Conservation (phyloP, 2,329 filamentous ascomycete species). For the Nigrospora osmanthi region DNA sequence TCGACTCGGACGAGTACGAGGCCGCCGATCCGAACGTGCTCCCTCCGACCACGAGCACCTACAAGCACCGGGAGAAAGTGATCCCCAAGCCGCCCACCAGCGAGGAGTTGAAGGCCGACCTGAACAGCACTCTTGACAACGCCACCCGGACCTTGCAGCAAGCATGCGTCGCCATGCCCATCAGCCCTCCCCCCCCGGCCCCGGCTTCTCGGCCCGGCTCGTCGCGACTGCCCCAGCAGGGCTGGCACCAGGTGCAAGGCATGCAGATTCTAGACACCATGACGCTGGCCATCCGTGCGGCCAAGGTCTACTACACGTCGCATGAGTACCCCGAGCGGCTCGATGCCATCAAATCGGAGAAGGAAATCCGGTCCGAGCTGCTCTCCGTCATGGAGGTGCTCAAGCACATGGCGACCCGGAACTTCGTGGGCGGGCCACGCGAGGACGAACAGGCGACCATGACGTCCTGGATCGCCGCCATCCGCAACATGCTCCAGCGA, state of each 20-base stretch:
- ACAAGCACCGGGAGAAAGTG: slow-evolving; percentile 75
- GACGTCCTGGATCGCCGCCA: slow-evolving; percentile 68
- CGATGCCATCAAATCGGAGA: slow-evolving; percentile 81
- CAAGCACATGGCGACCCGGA: slow-evolving; percentile 82
- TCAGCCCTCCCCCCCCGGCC: not conserved
- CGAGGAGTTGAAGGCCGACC: slow-evolving; percentile 60
- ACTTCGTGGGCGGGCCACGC: slow-evolving; percentile 76
- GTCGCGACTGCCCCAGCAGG: slow-evolving; percentile 19
- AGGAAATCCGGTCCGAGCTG: slow-evolving; percentile 74
- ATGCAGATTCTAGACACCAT: slow-evolving; percentile 88
- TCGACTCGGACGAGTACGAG: slow-evolving; percentile 52
- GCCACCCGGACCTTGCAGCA: slow-evolving; percentile 55
- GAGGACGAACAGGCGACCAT: slow-evolving; percentile 72
- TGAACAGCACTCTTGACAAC: slow-evolving; percentile 33
- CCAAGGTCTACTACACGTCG: slow-evolving; percentile 92
- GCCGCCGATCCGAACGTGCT: slow-evolving; percentile 72
- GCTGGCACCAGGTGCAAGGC: slow-evolving; percentile 82
- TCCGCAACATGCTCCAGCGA: slow-evolving; percentile 66
- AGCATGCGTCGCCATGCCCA: slow-evolving; percentile 26
- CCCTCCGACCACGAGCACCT: slow-evolving; percentile 95
- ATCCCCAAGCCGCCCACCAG: slow-evolving; percentile 80
- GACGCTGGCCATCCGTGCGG: slow-evolving; percentile 90
- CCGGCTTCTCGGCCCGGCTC: slow-evolving; percentile 2
- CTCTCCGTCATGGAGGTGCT: slow-evolving; percentile 83
- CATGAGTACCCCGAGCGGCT: slow-evolving; percentile 82